Percentiles rank a stretch among this genome's conserved stretches.
phyloP scores from a whole-genome alignment of 2,329 filamentous ascomycete species.

The Nigrograna mackinnonii region DNA sequence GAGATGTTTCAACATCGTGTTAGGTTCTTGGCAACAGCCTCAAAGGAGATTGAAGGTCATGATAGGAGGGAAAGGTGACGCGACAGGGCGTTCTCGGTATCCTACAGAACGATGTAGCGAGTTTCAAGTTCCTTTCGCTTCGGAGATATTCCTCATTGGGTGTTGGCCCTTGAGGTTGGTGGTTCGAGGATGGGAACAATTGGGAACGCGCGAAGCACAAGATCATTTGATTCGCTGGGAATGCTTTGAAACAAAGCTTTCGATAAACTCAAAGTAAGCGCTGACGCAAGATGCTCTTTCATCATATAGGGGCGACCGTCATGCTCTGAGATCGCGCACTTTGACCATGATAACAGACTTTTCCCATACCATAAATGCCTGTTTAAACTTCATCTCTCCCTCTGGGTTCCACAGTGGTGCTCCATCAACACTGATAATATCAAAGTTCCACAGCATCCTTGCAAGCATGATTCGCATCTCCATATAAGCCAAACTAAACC shows the following conservation, averaged over 20 bases:
- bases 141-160: conserved; percentile 6
- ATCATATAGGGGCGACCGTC: too few relatives aligned
- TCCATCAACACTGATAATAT: conserved; percentile 19
- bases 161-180: not conserved
- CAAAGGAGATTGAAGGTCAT: conserved; percentile 6
- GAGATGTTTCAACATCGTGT: conserved; percentile 5
- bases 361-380: conserved; percentile 14
- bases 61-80: conserved; percentile 5
- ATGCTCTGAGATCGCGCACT: conserved; percentile 5
- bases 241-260: too few relatives aligned
- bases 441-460: conserved; percentile 43
- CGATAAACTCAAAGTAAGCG: too few relatives aligned
- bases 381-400: conserved; percentile 16
- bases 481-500: conserved; percentile 30
- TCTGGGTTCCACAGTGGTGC: conserved; percentile 15
- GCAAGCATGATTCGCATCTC: conserved; percentile 42
- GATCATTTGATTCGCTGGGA: too few relatives aligned
- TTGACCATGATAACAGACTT: conserved; percentile 9
- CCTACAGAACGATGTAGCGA: not conserved
- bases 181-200: not conserved
- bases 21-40: conserved; percentile 8
- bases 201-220: too few relatives aligned
- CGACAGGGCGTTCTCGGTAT: not conserved
- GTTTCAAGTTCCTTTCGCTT: conserved; percentile 1
- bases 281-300: too few relatives aligned